Evolutionary conservation across 345 rosid genomes (phyloP).

Genomic region (Hibiscus mutabilis): DNA sequence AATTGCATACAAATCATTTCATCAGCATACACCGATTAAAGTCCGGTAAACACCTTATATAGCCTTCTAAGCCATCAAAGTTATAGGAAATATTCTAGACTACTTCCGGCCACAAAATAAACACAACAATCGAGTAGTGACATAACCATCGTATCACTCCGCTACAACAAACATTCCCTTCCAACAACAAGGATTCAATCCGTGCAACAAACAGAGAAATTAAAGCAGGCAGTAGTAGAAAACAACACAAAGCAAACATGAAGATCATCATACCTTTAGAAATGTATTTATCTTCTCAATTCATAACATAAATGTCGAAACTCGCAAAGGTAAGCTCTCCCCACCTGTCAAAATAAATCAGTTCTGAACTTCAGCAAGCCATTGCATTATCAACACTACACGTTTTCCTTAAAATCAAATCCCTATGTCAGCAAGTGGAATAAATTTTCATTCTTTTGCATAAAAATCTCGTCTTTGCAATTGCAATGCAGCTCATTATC

Average conservation of each 20-base stretch:
- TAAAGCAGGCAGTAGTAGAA: background rate
- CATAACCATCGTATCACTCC: background rate
- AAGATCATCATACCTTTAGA: constrained; percentile 32
- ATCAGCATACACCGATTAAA: too few relatives aligned
- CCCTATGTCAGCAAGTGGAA: too few relatives aligned
- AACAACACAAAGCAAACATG: background rate
- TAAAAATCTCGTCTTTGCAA: too few relatives aligned
- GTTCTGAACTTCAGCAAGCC: background rate
- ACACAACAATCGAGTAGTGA: background rate
- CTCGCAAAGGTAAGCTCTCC: constrained; percentile 1
- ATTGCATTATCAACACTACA: background rate
- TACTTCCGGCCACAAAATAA: too few relatives aligned
- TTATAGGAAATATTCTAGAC: too few relatives aligned
- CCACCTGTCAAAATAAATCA: constrained; percentile 21
- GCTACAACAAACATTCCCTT: background rate
- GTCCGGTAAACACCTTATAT: too few relatives aligned
- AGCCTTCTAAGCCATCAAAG: too few relatives aligned
- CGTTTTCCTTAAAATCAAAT: background rate
- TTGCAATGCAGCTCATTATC: too few relatives aligned
- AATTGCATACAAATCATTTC: too few relatives aligned
- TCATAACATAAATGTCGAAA: constrained; percentile 29
- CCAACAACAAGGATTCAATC: background rate
- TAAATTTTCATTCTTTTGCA: too few relatives aligned
- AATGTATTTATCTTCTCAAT: constrained; percentile 39
- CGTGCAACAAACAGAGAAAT: background rate